phyloP scores from a whole-genome alignment of 1,284 basidiomycete genomes.

The Bondarzewia mesenterica region DNA sequence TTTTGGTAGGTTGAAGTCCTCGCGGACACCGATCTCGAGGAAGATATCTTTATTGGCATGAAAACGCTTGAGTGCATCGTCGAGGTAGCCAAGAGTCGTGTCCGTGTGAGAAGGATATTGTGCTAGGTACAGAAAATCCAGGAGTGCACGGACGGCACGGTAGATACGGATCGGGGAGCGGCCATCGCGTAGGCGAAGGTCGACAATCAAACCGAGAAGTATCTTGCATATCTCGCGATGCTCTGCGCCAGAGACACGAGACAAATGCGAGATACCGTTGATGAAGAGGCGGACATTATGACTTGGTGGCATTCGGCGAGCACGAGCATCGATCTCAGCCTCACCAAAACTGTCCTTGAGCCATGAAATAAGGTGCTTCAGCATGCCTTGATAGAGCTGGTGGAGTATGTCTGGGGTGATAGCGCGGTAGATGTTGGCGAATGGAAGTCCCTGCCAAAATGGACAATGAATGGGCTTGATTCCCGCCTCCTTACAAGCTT shows the following conservation, averaged over 20 bases:
- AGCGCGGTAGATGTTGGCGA: conserved; percentile 14
- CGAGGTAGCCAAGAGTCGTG: conserved; percentile 14
- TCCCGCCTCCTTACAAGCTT: conserved; percentile 6
- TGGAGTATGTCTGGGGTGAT: conserved; percentile 25
- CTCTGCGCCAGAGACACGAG: conserved; percentile 14
- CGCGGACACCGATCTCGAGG: conserved; percentile 13
- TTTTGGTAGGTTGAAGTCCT: conserved; percentile 32
- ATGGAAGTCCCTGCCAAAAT: conserved; percentile 26
- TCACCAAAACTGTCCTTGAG: conserved; percentile 5
- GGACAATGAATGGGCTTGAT: conserved; percentile 18
- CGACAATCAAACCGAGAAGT: conserved; percentile 12
- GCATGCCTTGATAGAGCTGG: conserved; percentile 23
- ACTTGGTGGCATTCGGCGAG: conserved; percentile 11
- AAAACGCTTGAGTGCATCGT: conserved; percentile 14
- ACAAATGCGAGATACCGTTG: conserved; percentile 17
- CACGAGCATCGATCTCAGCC: conserved; percentile 16
- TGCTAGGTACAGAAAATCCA: conserved; percentile 22
- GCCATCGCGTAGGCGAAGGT: conserved; percentile 8
- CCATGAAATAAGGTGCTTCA: conserved; percentile 24
- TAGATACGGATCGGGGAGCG: conserved; percentile 6
- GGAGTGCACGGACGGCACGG: conserved; percentile 11
- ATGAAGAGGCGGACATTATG: conserved; percentile 14
- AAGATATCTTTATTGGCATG: conserved; percentile 21
- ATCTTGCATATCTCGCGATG: conserved; percentile 14
- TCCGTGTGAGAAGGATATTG: conserved; percentile 17